phyloP scores from a whole-genome alignment of 257 asterid genomes.

The Schizonepeta tenuifolia region DNA sequence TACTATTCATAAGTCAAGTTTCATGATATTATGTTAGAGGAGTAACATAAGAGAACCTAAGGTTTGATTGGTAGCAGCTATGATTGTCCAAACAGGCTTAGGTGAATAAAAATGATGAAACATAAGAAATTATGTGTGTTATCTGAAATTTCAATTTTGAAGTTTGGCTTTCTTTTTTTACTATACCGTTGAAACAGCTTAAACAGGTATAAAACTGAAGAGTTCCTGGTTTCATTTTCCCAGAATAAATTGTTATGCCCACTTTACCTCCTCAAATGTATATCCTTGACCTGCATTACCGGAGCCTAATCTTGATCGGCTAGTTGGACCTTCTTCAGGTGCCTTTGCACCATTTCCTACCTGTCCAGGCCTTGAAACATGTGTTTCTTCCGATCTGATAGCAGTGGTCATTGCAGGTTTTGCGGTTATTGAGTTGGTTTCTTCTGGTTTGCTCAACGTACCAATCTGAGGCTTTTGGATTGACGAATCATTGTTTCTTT shows the following conservation, averaged over 20 bases:
- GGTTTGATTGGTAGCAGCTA: background rate
- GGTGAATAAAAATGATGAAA: background rate
- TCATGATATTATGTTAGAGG: background rate
- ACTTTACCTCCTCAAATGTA: conserved; percentile 90
- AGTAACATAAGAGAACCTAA: conserved; percentile 8
- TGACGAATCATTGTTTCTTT: conserved; percentile 76
- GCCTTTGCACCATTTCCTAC: conserved; percentile 68
- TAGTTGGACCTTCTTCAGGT: conserved; percentile 87
- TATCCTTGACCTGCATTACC: conserved; percentile 99
- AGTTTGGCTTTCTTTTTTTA: background rate
- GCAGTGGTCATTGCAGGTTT: conserved; percentile 55
- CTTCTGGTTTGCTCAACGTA: conserved; percentile 72
- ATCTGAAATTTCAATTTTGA: background rate
- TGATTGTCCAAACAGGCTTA: background rate
- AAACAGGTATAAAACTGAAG: background rate
- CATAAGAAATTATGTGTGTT: background rate
- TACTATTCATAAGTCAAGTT: background rate
- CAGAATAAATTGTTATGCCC: conserved; percentile 3
- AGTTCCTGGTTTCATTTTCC: background rate
- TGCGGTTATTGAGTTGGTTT: conserved; percentile 56
- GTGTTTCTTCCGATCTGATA: conserved; percentile 68
- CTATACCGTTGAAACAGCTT: conserved; percentile 5
- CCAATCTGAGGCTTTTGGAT: conserved; percentile 71
- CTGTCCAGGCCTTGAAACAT: conserved; percentile 60
- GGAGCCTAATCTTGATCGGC: conserved; percentile 88